Evolutionary conservation across 805 yeast genomes (phyloP), one percentile per base, ranked within the genome.

Genomic region (Schizosaccharomyces osmophilus): DNA sequence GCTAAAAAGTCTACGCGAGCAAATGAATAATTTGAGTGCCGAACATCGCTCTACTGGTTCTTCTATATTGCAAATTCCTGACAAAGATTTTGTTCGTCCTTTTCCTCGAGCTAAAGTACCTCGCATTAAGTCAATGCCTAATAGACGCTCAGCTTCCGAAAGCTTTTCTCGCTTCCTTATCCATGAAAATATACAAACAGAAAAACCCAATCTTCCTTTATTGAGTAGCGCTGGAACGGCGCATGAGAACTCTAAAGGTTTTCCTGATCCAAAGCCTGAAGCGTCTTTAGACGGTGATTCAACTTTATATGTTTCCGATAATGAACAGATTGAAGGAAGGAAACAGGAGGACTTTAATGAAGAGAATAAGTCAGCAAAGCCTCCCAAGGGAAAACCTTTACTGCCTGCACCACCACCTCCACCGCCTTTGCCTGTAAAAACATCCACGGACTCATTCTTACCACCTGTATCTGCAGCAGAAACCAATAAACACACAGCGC

Each of bases 331-430:
- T 6, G 41, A 36, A 13, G 41, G 4, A 3, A 36, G 8, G 8
- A 36, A 36, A 11, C 41, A 13, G 8, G 17, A 36, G 2, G 15
- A 36, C 15, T 4, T 36, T 11, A 36, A 9, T 36, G 15, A 36
- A 11, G 41, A 36, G 41, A 36, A 9, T 36, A 36, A 11, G 13
- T 36, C 15, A 36, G 4, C 41, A 13, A 36, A 36, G 4, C 3
- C 41, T 3, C 41, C 41, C 3, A 36, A 11, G 41, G 3, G 17
- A 11, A 36, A 36, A 13, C 41, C 41, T 36, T 9, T 36, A 9
- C 8, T 36, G 15, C 17, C 41, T 36, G 41, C 41, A 36, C 60
- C 60, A 48, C 48, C 60, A 19, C 60, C 66, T 60, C 64, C 68
- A 5, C 63, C 64, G 13, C 62, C 62, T 19, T 65, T 63, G n/a